A percentile compares a stretch with the other conserved stretches of the same genome.
Conservation (phyloP, 208 protist genomes). For the Wallacemonas sp. region DNA sequence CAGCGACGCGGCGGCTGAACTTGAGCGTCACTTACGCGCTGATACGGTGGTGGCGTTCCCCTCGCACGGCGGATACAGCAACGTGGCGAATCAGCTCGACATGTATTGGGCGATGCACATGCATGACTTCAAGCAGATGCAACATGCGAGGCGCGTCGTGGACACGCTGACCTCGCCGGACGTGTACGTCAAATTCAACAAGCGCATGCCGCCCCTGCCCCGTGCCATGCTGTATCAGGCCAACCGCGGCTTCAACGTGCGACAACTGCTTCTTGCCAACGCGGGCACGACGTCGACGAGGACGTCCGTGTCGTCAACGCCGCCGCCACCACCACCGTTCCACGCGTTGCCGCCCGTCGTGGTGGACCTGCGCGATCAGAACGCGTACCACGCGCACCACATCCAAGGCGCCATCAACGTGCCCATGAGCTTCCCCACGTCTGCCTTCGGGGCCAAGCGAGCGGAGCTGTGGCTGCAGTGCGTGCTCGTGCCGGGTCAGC, state of each 20-base stretch:
- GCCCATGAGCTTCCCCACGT: constrained; percentile 79
- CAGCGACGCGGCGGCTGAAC: background rate
- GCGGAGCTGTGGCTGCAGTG: constrained; percentile 86
- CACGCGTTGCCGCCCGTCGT: constrained; percentile 33
- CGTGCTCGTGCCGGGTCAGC: constrained; percentile 59
- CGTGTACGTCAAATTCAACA: constrained; percentile 40
- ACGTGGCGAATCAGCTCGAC: constrained; percentile 78
- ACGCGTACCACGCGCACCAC: constrained; percentile 57
- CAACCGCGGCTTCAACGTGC: constrained; percentile 48
- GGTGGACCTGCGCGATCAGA: constrained; percentile 58
- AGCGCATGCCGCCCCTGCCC: constrained; percentile 57
- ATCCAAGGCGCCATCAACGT: constrained; percentile 57
- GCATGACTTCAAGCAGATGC: constrained; percentile 56
- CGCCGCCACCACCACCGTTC: background rate
- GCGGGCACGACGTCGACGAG: background rate
- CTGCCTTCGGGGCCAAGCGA: constrained; percentile 61
- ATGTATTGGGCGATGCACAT: constrained; percentile 71
- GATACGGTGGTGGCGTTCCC: constrained; percentile 60
- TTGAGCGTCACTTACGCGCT: background rate
- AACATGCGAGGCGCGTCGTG: constrained; percentile 54
- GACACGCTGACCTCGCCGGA: constrained; percentile 37
- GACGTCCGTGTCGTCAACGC: too few species aligned
- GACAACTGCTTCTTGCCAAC: constrained; percentile 24
- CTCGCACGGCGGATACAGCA: constrained; percentile 79
- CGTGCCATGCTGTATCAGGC: constrained; percentile 50